phyloP scores from a whole-genome alignment of 2,329 filamentous ascomycete genomes.

The Periglandula ipomoeae region DNA sequence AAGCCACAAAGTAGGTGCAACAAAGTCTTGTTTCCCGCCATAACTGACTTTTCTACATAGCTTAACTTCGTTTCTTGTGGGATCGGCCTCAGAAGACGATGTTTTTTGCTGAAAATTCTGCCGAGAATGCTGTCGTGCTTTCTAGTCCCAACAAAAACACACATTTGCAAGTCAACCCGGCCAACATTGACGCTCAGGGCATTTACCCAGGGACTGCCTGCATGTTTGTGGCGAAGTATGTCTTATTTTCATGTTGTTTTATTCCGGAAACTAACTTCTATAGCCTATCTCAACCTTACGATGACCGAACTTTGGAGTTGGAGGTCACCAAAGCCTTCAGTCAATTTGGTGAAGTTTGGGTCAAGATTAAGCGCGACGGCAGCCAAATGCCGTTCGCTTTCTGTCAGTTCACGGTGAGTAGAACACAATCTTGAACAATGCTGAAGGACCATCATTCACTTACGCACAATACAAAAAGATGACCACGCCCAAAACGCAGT shows the following conservation, averaged over 20 bases:
- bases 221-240: conserved; percentile 59
- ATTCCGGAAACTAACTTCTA: conserved; percentile 8
- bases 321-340: conserved; percentile 45
- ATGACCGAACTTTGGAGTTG: conserved; percentile 41
- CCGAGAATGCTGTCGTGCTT: conserved; percentile 1
- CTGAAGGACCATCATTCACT: background rate
- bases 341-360: conserved; percentile 46
- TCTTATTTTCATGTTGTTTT: conserved; percentile 7
- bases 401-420: conserved; percentile 50
- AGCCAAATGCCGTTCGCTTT: conserved; percentile 55
- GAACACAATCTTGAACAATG: background rate
- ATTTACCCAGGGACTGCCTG: conserved; percentile 47
- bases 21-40: background rate
- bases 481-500: conserved; percentile 41
- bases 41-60: background rate
- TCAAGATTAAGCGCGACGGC: conserved; percentile 53
- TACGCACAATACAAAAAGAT: conserved; percentile 28
- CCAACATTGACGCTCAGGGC: conserved; percentile 37
- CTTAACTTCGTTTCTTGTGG: conserved; percentile 10
- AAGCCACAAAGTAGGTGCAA: conserved; percentile 6
- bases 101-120: conserved; percentile 10
- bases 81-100: conserved; percentile 12
- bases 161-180: conserved; percentile 3
- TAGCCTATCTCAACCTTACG: conserved; percentile 42
- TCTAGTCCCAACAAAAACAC: background rate